These are phyloP conservation scores for Metschnikowia amazonensis DNA, from an alignment of 805 yeast genomes.

Conservation along the genomic window DNA sequence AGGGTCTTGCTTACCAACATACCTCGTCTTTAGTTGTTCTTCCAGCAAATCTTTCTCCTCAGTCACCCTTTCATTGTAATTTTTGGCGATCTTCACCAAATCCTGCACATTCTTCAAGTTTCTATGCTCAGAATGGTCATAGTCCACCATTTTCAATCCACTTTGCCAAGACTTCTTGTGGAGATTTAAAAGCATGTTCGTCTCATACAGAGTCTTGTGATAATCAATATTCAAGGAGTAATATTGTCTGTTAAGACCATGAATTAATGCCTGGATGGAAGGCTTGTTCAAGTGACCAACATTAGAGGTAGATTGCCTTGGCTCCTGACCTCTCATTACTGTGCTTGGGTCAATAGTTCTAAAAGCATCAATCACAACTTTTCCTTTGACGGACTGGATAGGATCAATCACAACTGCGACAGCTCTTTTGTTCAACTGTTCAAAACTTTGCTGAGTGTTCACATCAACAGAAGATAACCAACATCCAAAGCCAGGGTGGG, in stretches of 20 bases:
- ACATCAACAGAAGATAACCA: slow-evolving; percentile 98
- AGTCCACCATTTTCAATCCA: slow-evolving; percentile 77
- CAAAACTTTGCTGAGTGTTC: slow-evolving; percentile 96
- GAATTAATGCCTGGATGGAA: slow-evolving; percentile 92
- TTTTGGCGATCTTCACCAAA: slow-evolving; percentile 86
- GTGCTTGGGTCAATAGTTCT: slow-evolving; percentile 85
- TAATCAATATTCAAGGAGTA: slow-evolving; percentile 94
- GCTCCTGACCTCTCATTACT: slow-evolving; percentile 94
- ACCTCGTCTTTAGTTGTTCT: slow-evolving; percentile 89
- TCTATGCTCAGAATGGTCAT: slow-evolving; percentile 68
- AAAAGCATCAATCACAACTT: slow-evolving; percentile 98
- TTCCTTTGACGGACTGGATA: slow-evolving; percentile 97
- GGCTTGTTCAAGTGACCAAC: slow-evolving; percentile 95
- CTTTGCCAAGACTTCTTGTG: slow-evolving; percentile 96
- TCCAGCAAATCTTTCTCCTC: slow-evolving; percentile 88
- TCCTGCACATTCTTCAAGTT: slow-evolving; percentile 69
- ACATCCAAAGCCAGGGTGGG: slow-evolving; percentile 99
- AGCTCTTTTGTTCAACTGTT: slow-evolving; percentile 90
- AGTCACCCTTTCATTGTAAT: slow-evolving; percentile 82
- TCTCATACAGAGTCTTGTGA: slow-evolving; percentile 87
- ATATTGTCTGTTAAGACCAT: slow-evolving; percentile 94
- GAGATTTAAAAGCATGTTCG: slow-evolving; percentile 86
- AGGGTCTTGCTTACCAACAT: slow-evolving; percentile 98
- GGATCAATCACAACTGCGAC: slow-evolving; percentile 99
- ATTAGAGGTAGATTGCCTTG: slow-evolving; percentile 95